Evolutionary conservation across 345 rosid species (phyloP), one percentile per base, ranked within the genome.

Genomic region (Cardamine resedifolia): DNA sequence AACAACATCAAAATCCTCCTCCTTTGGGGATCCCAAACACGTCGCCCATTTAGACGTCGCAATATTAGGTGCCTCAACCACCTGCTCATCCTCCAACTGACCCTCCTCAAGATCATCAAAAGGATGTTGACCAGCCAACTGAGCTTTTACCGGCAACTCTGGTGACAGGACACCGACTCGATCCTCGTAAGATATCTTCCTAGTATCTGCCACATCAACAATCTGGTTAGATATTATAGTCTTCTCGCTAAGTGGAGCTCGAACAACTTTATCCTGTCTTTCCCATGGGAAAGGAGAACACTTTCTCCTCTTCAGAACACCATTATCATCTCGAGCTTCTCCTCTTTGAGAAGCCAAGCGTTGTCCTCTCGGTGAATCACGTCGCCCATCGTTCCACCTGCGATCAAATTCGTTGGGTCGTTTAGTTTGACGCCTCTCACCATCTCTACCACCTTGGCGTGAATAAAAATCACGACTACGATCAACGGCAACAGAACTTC

Each of bases 11-110:
- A 56, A 58, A 52, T 81, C 83, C 64, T 53, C 72, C 48, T 66
- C 71, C 23, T 72, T 67, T 0, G 86, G 89, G 14, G 83, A 79
- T 57, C 80, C 86, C n/a, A 65, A 60, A 38, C 80, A 85, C 23
- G 83, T 81, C 10, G 88, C 90, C 98, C 98, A 93, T 4, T 96
- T 81, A 7, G 96, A 93, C 49, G 70, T 82, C 2, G 80, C 83
- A 72, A 89, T 73, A 80, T 72, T 84, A 7, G 83, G 85, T n/a
- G 78, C 78, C 23, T 73, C 85, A 59, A 71, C 60, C 57, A 81
- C 59, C 53, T 71, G 73, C 60, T 43, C 71, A 7, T 77, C 64
- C 14, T 77, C 77, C 55, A 44, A 47, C 64, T 90, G 88, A n/a
- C 96, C 97, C 77, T 86, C 90, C 85, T 88, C 90, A 78, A 86